A percentile compares a stretch with the other conserved stretches of the same genome.
Evolutionary conservation across 768 basidiomycete genomes (phyloP).

Genomic region (Arthromyces matolae): DNA sequence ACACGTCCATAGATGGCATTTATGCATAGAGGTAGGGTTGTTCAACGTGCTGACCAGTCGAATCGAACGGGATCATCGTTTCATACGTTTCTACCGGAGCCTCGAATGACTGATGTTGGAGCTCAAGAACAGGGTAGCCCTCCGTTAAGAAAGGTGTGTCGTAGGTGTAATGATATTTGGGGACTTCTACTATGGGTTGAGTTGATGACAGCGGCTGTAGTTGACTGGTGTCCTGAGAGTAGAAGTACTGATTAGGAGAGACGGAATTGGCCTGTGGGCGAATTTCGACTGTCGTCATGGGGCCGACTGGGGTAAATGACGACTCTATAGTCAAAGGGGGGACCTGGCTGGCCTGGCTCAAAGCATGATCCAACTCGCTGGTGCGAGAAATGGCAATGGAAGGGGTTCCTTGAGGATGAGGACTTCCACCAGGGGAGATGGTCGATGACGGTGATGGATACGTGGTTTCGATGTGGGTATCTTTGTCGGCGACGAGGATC

Average conservation of each 20-base stretch:
- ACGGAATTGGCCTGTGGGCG: slow-evolving; percentile 2
- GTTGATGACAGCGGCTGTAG: slow-evolving; percentile 5
- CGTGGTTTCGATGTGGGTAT: slow-evolving; percentile 5
- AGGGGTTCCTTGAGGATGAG: slow-evolving; percentile 19
- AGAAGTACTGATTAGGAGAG: slow-evolving; percentile 14
- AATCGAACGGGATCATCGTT: slow-evolving; percentile 8
- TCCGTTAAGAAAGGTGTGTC: slow-evolving; percentile 12
- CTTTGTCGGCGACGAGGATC: slow-evolving; percentile 10
- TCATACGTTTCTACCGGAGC: slow-evolving; percentile 8
- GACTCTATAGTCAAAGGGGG: neutral
- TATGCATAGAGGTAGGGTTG: slow-evolving; percentile 8
- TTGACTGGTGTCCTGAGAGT: slow-evolving; percentile 11
- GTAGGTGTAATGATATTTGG: slow-evolving; percentile 15
- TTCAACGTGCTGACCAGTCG: slow-evolving; percentile 6
- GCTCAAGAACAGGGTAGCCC: slow-evolving; percentile 16
- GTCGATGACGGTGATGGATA: slow-evolving; percentile 44
- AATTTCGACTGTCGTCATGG: slow-evolving; percentile 2
- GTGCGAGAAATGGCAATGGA: slow-evolving; percentile 29
- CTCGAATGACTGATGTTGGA: slow-evolving; percentile 16
- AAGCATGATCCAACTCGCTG: slow-evolving; percentile 34
- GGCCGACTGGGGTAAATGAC: slow-evolving; percentile 2
- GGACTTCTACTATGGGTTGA: slow-evolving; percentile 7
- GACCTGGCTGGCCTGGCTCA: slow-evolving; percentile 26
- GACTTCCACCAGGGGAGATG: slow-evolving; percentile 36
- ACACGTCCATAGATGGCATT: slow-evolving; percentile 1